Base-by-base conservation (phyloP, 2,329 filamentous ascomycete genomes). In the Meredithiella fracta region DNA sequence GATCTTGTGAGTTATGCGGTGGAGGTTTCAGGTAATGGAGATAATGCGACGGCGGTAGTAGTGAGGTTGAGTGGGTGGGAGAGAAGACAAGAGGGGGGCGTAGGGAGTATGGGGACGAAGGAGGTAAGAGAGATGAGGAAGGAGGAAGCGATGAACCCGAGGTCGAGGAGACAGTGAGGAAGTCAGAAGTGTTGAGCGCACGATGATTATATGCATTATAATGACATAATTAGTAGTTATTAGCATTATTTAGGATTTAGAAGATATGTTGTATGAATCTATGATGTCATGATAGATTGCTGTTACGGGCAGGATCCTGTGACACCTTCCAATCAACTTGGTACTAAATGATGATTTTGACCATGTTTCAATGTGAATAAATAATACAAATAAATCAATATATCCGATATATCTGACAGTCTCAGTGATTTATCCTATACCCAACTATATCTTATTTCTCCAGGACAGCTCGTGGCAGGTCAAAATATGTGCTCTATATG, bases 31-130 rank as follows among this genome's bases (percentile, higher is more conserved):
- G 73, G 62, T 15, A 74, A 73, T 64, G 82, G 81, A 8, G 82
- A 85, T 65, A 85, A 85, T 64, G 80, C 81, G 4, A 85, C 81
- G 0, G 84, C 80, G 61, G 71, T 83, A 51, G 80, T 85, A 9
- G 76, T 85, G 25, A 70, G 82, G 51, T 72, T 85, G 0, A 82
- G 82, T 22, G 82, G 82, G 5, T 85, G 82, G 82, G 82, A 85
- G 67, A 72, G 81, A 57, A 74, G 86, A 59, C 80, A 76, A 51
- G 90, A 97, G 66, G 92, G 92, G 3, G 92, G 92, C 0, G 67
- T 91, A 59, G 91, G 91, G 2, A 92, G 88, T 64, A 67, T 97
- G 66, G 87, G 89, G 2, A 97, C 91, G 3, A 94, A 89, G 71
- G 91, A 97, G 74, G 80, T 90, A 66, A 78, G 92, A 59, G 88